Evolutionary conservation across 2,329 filamentous ascomycete species (phyloP), one percentile per base, ranked within the genome.

Genomic region (Furcasterigmium furcatum): DNA sequence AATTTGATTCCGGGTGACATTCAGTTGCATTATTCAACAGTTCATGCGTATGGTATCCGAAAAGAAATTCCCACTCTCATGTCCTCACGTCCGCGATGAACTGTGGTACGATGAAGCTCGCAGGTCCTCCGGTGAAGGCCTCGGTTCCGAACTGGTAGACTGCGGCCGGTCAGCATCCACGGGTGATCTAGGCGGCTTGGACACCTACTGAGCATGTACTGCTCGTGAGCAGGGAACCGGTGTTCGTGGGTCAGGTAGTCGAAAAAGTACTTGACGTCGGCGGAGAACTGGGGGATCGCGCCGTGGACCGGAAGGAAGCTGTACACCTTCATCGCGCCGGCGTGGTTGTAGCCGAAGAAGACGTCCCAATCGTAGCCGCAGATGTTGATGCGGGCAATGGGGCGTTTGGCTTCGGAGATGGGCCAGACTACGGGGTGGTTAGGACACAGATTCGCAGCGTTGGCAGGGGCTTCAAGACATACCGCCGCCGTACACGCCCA

Each of bases 181-280:
- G 24, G 24, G 24, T 27, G 8, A 20, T 7, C 16, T 1, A 25
- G 24, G 24, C 24, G 24, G 12, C 24, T 7, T 7, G 24, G 12
- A 27, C 24, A 46, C 53, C 45, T 43, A 58, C 56, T 55, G 4
- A 58, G 52, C 52, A 58, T 52, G 46, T 58, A 52, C 35, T 58
- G 56, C 16, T 43, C 49, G 29, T 46, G 43, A 4, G 46, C 58
- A 2, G 70, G 59, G 44, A 75, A 66, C 1, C 66, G 65, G 49
- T 78, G 61, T 46, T 64, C 66, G 14, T 53, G 48, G 5, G 62
- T 63, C 21, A 83, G 57, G 55, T 80, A 81, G 10, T 65, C 66
- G 49, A 79, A 67, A 62, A 83, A 84, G 2, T 68, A 60, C 53
- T 68, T 68, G 51, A 82, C 51, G 53, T 84, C 76, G 21, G 72